These are phyloP conservation scores for Fusarium guadeloupense DNA, from an alignment of 2,329 filamentous ascomycete species.

Conservation along the genomic window DNA sequence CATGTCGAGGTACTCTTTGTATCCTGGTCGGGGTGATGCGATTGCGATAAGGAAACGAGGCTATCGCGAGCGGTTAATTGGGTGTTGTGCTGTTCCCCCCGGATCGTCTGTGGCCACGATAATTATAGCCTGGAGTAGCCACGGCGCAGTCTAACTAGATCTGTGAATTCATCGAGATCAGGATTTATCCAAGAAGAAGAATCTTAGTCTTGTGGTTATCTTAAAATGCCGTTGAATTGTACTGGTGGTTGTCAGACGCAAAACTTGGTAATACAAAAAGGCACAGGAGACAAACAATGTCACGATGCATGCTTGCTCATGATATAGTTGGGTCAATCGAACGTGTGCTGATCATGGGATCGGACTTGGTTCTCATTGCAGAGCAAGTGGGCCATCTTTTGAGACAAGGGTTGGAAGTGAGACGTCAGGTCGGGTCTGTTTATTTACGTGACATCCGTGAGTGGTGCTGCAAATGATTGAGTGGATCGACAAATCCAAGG, in stretches of 20 bases:
- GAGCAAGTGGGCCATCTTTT: constrained; percentile 11
- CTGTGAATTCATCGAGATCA: constrained; percentile 33
- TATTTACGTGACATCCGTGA: constrained; percentile 9
- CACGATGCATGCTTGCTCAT: constrained; percentile 17
- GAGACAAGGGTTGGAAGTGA: constrained; percentile 11
- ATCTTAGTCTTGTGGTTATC: background rate
- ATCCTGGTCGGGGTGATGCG: background rate
- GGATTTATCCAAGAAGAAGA: background rate
- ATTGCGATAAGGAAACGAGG: constrained; percentile 23
- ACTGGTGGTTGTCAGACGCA: constrained; percentile 22
- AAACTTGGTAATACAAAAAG: background rate
- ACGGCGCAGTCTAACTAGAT: constrained; percentile 19
- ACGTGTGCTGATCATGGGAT: constrained; percentile 37
- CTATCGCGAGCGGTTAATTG: constrained; percentile 27
- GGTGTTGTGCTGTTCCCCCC: constrained; percentile 3
- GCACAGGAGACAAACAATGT: constrained; percentile 11
- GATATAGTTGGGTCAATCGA: constrained; percentile 14
- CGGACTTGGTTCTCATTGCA: constrained; percentile 14
- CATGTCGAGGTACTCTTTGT: constrained; percentile 3
- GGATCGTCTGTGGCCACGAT: constrained; percentile 25
- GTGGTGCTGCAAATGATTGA: constrained; percentile 10
- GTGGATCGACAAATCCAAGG: constrained; percentile 30
- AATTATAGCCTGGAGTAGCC: constrained; percentile 12
- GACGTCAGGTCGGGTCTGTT: constrained; percentile 22
- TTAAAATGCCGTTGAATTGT: constrained; percentile 25